Conservation (phyloP, 805 yeast species). For the Yamadazyma endophytica region DNA sequence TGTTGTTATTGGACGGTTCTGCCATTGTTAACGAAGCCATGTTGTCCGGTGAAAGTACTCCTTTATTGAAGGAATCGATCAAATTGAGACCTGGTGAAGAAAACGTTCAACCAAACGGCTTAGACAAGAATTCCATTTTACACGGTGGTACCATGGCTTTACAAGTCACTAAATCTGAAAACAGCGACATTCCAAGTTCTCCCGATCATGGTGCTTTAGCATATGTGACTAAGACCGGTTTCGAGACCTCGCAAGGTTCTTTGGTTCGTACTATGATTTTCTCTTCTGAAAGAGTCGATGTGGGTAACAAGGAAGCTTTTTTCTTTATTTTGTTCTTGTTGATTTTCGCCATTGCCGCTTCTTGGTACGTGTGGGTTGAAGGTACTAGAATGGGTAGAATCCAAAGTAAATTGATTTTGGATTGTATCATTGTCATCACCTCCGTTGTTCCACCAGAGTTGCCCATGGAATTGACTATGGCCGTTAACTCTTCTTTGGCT, state of each 20-base stretch:
- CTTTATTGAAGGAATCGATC: conserved; percentile 87
- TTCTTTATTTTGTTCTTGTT: conserved; percentile 87
- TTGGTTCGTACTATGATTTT: conserved; percentile 96
- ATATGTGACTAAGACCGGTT: conserved; percentile 89
- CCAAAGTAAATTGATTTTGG: conserved; percentile 88
- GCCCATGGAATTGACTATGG: conserved; percentile 99
- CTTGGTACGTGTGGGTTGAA: conserved; percentile 98
- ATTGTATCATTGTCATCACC: conserved; percentile 92
- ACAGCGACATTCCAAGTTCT: conserved; percentile 50
- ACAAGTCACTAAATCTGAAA: conserved; percentile 76
- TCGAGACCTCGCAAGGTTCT: conserved; percentile 97
- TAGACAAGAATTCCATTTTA: conserved; percentile 82
- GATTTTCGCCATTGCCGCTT: conserved; percentile 89
- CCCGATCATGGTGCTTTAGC: conserved; percentile 95
- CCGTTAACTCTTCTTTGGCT: conserved; percentile 87
- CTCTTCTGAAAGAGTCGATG: conserved; percentile 93
- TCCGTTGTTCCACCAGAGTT: conserved; percentile 98
- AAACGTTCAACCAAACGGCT: conserved; percentile 65
- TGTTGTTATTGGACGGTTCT: conserved; percentile 80
- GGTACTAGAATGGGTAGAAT: conserved; percentile 95
- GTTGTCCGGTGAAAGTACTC: conserved; percentile 98
- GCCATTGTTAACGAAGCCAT: conserved; percentile 98
- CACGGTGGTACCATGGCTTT: conserved; percentile 97
- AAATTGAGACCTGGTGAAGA: conserved; percentile 75
- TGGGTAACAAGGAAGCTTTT: conserved; percentile 91